phyloP scores from a whole-genome alignment of 768 basidiomycete species.

The Naganishia kalamii region DNA sequence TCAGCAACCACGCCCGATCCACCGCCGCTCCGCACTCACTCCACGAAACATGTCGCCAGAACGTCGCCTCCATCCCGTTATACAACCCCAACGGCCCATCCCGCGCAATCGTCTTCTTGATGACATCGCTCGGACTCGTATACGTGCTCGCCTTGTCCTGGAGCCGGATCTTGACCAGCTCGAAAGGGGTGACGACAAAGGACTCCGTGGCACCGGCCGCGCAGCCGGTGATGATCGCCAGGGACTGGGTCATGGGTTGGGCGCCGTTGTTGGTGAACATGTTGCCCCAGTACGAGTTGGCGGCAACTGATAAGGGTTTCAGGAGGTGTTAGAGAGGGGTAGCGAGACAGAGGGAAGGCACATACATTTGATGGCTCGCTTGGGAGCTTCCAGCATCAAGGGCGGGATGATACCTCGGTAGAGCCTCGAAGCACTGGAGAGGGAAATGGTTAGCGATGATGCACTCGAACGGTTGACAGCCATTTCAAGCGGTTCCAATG shows the following conservation, averaged over 20 bases:
- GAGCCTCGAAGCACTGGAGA: constrained; percentile 49
- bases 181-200: constrained; percentile 84
- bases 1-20: neutral
- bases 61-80: constrained; percentile 91
- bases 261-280: constrained; percentile 54
- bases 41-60: constrained; percentile 90
- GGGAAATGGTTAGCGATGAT: neutral
- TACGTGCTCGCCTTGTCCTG: constrained; percentile 90
- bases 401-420: constrained; percentile 97
- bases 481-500: too few species aligned
- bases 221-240: constrained; percentile 88
- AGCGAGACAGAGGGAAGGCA: constrained; percentile 3
- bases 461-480: neutral
- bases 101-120: constrained; percentile 67
- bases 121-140: constrained; percentile 84
- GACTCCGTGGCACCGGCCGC: constrained; percentile 93
- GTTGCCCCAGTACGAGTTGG: constrained; percentile 93
- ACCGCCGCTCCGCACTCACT: constrained; percentile 37
- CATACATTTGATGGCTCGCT: constrained; percentile 81
- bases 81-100: constrained; percentile 56
- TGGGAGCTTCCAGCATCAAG: constrained; percentile 89
- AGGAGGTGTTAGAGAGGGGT: neutral
- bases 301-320: constrained; percentile 49
- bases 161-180: constrained; percentile 60
- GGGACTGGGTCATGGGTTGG: constrained; percentile 73